These are phyloP conservation scores for Ilex aquifolium DNA, from an alignment of 257 asterid species.

Conservation along the genomic window DNA sequence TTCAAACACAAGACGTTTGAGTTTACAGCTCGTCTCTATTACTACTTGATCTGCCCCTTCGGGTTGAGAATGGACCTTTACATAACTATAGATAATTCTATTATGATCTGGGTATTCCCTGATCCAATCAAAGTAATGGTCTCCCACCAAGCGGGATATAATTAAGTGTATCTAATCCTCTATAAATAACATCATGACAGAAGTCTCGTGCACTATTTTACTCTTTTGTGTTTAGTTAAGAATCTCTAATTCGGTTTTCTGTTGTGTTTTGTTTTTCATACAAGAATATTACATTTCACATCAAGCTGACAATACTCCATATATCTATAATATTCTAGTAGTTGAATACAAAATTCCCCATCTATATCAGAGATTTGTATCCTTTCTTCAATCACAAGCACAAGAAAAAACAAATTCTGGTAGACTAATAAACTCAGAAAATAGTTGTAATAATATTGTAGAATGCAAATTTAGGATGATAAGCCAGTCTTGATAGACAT, in stretches of 20 bases:
- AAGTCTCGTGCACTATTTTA: conserved; percentile 2
- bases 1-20: no score
- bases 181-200: not conserved
- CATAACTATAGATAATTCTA: no score
- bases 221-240: conserved; percentile 14
- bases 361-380: conserved; percentile 7
- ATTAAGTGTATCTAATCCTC: conserved; percentile 4
- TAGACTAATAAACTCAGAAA: no score
- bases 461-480: not conserved
- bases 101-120: no score
- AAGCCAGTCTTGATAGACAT: no score
- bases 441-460: not conserved
- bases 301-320: not conserved
- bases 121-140: no score
- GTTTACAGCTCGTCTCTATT: no score
- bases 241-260: conserved; percentile 9
- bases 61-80: no score
- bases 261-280: conserved; percentile 10
- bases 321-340: conserved; percentile 3
- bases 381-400: not conserved
- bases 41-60: no score
- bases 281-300: conserved; percentile 22
- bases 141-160: conserved; percentile 1
- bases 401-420: no score
- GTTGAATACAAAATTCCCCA: not conserved